These are phyloP conservation scores for Diaporthe vexans DNA, from an alignment of 2,329 filamentous ascomycete species.

Conservation along the genomic window DNA sequence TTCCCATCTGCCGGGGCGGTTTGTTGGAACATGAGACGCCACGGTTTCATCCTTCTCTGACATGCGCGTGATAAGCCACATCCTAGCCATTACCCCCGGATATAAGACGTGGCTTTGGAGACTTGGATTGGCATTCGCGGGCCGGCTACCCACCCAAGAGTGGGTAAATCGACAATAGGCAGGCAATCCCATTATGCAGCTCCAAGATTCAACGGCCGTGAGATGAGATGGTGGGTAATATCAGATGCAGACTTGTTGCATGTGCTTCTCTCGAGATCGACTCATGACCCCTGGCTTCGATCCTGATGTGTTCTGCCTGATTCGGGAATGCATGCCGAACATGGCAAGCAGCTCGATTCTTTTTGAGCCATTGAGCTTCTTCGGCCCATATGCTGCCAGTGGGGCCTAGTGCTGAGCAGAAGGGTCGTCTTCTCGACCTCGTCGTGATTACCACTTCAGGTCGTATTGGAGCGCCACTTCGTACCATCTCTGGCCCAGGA, in stretches of 20 bases:
- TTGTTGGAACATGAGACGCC: slow-evolving; percentile 21
- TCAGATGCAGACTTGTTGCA: slow-evolving; percentile 16
- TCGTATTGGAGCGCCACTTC: background rate
- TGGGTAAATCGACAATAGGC: slow-evolving; percentile 9
- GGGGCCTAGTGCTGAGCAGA: background rate
- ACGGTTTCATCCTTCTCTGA: slow-evolving; percentile 15
- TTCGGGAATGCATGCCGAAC: slow-evolving; percentile 20
- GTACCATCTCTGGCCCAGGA: background rate
- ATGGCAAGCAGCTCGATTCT: background rate
- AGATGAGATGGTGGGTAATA: background rate
- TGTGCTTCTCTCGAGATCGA: slow-evolving; percentile 4
- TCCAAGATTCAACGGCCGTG: background rate
- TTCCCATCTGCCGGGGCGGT: slow-evolving; percentile 8
- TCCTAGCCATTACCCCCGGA: background rate
- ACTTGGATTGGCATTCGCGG: background rate
- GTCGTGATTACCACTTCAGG: slow-evolving; percentile 15
- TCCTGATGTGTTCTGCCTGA: background rate
- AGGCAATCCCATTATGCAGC: slow-evolving; percentile 5
- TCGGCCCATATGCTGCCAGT: background rate
- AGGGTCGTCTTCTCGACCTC: background rate
- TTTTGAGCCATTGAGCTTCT: background rate
- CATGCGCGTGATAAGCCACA: slow-evolving; percentile 8
- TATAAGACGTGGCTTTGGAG: background rate
- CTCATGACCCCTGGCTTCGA: background rate
- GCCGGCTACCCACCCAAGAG: background rate